These are phyloP conservation scores for Amanita phalloides DNA, from an alignment of 768 basidiomycete genomes.

Conservation along the genomic window DNA sequence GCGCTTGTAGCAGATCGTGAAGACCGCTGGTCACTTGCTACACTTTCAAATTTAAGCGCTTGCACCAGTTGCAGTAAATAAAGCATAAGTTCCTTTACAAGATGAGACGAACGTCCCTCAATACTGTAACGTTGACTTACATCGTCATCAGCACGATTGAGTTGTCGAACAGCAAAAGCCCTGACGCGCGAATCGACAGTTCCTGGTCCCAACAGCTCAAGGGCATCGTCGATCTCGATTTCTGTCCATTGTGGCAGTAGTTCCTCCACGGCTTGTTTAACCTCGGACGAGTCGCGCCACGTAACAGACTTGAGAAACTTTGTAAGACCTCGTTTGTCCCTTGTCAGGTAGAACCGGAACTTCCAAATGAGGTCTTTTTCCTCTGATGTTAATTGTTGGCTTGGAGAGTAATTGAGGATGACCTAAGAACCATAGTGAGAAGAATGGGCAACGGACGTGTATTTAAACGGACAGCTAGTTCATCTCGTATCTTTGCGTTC, in stretches of 20 bases:
- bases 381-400: slow-evolving; percentile 73
- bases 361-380: slow-evolving; percentile 98
- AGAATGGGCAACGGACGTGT: neutral
- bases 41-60: slow-evolving; percentile 92
- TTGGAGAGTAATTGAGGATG: slow-evolving; percentile 87
- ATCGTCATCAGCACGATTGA: slow-evolving; percentile 90
- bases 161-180: slow-evolving; percentile 87
- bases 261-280: slow-evolving; percentile 96
- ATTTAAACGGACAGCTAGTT: slow-evolving; percentile 59
- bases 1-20: slow-evolving; percentile 65
- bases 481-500: slow-evolving; percentile 90
- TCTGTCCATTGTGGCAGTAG: slow-evolving; percentile 94
- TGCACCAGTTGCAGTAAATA: slow-evolving; percentile 96
- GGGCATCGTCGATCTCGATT: slow-evolving; percentile 92
- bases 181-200: slow-evolving; percentile 88
- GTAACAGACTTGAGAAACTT: slow-evolving; percentile 98
- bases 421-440: slow-evolving; percentile 34
- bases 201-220: slow-evolving; percentile 86
- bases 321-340: slow-evolving; percentile 89
- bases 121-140: slow-evolving; percentile 29
- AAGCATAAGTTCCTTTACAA: slow-evolving; percentile 69
- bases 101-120: slow-evolving; percentile 4
- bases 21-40: slow-evolving; percentile 65
- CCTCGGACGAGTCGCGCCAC: slow-evolving; percentile 93
- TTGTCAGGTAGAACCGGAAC: slow-evolving; percentile 93